Percentiles rank a stretch among this genome's conserved stretches.
Conservation (phyloP, 441 rosid species). For the Brassica balearica region DNA sequence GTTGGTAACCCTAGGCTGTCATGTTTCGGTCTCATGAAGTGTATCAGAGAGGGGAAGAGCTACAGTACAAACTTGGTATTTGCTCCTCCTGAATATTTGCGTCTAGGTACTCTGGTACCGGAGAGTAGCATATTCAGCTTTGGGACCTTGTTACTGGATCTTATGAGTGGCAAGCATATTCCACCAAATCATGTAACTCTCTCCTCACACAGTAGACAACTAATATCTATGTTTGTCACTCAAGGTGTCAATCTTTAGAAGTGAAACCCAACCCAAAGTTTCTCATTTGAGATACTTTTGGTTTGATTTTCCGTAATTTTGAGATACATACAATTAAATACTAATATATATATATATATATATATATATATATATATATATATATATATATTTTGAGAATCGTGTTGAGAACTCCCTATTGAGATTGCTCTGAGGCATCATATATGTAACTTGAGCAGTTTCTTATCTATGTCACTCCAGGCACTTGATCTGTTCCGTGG, state of each 20-base stretch:
- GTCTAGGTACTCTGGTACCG: slow-evolving; percentile 17
- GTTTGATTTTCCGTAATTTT: too few species aligned
- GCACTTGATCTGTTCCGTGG: slow-evolving; percentile 78
- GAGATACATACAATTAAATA: too few species aligned
- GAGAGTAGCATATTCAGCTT: slow-evolving; percentile 79
- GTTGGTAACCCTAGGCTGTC: slow-evolving; percentile 45
- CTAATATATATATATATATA: too few species aligned
- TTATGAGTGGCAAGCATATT: slow-evolving; percentile 78
- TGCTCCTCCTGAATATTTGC: slow-evolving; percentile 95
- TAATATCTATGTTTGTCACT: too few species aligned
- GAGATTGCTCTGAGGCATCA: neutral
- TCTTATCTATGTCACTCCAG: slow-evolving; percentile 43
- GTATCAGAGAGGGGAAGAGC: slow-evolving; percentile 58
- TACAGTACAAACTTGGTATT: slow-evolving; percentile 95
- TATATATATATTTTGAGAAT: too few species aligned
- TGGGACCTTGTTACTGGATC: slow-evolving; percentile 75
- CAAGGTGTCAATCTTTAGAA: too few species aligned
- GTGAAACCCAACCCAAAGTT: too few species aligned
- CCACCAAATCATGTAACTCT: slow-evolving; percentile 74
- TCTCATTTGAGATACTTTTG: too few species aligned
- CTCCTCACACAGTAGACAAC: too few species aligned
- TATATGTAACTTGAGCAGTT: neutral
- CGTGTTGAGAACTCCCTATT: too few species aligned
- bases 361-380: too few species aligned
- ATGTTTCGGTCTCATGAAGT: slow-evolving; percentile 47